Conservation (phyloP, 768 basidiomycete species). For the Agaricus blazei region DNA sequence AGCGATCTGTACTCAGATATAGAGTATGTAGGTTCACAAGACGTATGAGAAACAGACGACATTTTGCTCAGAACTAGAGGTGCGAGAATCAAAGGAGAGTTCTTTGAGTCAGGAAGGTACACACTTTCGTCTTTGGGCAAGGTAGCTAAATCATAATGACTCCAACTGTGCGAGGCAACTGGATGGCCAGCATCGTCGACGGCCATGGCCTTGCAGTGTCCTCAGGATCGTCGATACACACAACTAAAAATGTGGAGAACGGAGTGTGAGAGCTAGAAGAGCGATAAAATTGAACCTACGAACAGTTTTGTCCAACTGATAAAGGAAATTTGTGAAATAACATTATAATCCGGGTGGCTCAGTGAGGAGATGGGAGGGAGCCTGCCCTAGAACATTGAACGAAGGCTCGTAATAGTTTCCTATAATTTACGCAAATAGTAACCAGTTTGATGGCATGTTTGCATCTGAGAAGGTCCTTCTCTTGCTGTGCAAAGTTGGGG, state of each 20-base stretch:
- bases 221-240: slow-evolving; percentile 21
- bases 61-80: slow-evolving; percentile 1
- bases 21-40: no score
- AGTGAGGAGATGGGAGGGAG: no score
- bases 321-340: background rate
- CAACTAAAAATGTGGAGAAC: slow-evolving; percentile 9
- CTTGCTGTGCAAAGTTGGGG: no score
- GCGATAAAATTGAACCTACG: background rate
- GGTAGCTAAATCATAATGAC: slow-evolving; percentile 19
- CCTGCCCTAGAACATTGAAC: no score
- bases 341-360: no score
- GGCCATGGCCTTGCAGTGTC: slow-evolving; percentile 13
- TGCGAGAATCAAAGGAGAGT: background rate
- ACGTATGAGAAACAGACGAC: slow-evolving; percentile 4
- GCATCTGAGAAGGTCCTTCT: no score
- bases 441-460: no score
- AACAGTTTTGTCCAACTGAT: slow-evolving; percentile 9
- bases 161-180: slow-evolving; percentile 27
- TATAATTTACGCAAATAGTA: no score
- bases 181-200: slow-evolving; percentile 22
- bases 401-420: no score
- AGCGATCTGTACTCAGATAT: no score
- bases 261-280: background rate
- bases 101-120: background rate
- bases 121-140: slow-evolving; percentile 13